phyloP scores from a whole-genome alignment of 805 yeast species.

The Suhomyces xylopsoci region DNA sequence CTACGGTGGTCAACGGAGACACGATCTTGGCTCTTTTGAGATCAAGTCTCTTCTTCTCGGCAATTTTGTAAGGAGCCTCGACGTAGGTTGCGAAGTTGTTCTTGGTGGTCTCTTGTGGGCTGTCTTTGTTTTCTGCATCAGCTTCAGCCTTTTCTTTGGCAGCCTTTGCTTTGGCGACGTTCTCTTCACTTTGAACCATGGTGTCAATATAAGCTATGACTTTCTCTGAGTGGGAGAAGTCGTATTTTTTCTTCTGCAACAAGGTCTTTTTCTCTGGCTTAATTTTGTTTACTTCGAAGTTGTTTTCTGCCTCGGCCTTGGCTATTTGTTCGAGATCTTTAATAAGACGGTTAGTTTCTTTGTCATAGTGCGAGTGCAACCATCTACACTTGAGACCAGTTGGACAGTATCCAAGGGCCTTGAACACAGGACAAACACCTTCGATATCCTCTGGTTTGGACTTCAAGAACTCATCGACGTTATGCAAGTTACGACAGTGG shows the following conservation, averaged over 20 bases:
- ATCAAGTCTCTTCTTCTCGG: conserved; percentile 78
- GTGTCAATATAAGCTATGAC: conserved; percentile 65
- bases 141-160: conserved; percentile 27
- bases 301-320: conserved; percentile 23
- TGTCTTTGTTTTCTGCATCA: conserved; percentile 18
- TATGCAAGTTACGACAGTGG: conserved; percentile 75
- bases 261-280: conserved; percentile 40
- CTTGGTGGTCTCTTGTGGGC: conserved; percentile 16
- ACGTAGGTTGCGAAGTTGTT: conserved; percentile 50
- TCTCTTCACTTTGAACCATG: conserved; percentile 44
- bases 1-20: conserved; percentile 96
- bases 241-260: conserved; percentile 61
- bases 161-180: conserved; percentile 35
- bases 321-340: conserved; percentile 43
- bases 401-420: conserved; percentile 85
- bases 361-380: conserved; percentile 66
- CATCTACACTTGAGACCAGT: conserved; percentile 92
- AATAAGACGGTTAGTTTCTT: conserved; percentile 42
- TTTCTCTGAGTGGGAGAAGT: conserved; percentile 54
- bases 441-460: conserved; percentile 69
- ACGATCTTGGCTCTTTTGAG: conserved; percentile 76
- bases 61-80: conserved; percentile 72
- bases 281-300: conserved; percentile 65
- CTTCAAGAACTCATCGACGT: conserved; percentile 59
- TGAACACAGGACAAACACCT: conserved; percentile 82